These are phyloP conservation scores for Biscogniauxia marginata DNA, from an alignment of 2,329 filamentous ascomycete species.

Conservation along the genomic window DNA sequence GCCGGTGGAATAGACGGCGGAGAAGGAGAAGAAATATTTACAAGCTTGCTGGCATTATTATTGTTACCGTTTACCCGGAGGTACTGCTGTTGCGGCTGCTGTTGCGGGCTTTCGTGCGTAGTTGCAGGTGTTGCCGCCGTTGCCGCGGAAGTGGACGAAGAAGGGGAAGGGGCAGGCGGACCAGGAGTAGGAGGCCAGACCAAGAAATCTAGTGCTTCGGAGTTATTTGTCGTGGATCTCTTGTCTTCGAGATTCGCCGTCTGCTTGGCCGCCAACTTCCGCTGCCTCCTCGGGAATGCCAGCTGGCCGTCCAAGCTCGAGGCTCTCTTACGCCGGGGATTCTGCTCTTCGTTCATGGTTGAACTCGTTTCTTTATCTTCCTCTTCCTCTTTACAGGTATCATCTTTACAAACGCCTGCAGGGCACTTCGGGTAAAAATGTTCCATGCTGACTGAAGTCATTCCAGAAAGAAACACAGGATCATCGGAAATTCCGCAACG, in stretches of 20 bases:
- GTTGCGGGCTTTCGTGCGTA: too few relatives aligned
- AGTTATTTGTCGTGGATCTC: background rate
- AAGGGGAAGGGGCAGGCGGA: background rate
- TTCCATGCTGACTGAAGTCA: background rate
- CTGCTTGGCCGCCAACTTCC: background rate
- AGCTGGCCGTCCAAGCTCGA: background rate
- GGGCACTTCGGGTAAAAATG: background rate
- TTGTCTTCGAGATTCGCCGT: background rate
- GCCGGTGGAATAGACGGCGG: conserved; percentile 1
- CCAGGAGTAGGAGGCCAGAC: background rate
- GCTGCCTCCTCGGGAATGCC: background rate
- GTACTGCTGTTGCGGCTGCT: too few relatives aligned
- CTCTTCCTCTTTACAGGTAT: background rate
- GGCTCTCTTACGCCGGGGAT: background rate
- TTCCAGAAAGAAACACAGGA: background rate
- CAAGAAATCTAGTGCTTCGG: background rate
- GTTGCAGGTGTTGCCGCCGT: too few relatives aligned
- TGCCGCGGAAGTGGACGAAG: background rate
- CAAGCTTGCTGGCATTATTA: background rate
- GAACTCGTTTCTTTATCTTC: too few relatives aligned
- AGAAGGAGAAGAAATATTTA: background rate
- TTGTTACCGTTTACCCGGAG: background rate
- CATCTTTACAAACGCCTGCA: background rate
- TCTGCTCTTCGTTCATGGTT: too few relatives aligned
- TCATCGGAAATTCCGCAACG: background rate